A percentile compares a stretch with the other conserved stretches of the same genome.
phyloP scores from a whole-genome alignment of 257 asterid species.

The Phtheirospermum japonicum region DNA sequence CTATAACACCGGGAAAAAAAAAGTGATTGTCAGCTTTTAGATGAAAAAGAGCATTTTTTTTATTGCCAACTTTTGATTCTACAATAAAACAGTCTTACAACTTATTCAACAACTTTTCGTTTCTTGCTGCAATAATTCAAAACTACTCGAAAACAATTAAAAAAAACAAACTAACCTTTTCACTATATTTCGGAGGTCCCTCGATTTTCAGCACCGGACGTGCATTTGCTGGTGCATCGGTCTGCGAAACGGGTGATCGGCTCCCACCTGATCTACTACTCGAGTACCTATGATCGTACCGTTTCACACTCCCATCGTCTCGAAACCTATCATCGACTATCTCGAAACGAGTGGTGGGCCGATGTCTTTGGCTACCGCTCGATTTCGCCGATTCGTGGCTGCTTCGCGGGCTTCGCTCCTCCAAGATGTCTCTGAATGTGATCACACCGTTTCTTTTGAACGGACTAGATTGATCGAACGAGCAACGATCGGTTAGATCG shows the following conservation, averaged over 20 bases:
- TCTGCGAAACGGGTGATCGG: slow-evolving; percentile 46
- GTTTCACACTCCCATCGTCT: slow-evolving; percentile 59
- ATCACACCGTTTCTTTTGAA: slow-evolving; percentile 27
- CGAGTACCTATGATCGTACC: slow-evolving; percentile 37
- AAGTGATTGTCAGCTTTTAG: no score
- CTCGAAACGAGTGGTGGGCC: slow-evolving; percentile 57
- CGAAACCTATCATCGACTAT: slow-evolving; percentile 89
- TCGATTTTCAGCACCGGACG: slow-evolving; percentile 33
- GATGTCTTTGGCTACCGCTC: slow-evolving; percentile 36
- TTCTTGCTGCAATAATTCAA: no score
- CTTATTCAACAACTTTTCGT: no score
- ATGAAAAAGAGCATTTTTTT: no score
- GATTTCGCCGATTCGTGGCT: slow-evolving; percentile 37
- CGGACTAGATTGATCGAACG: slow-evolving; percentile 38
- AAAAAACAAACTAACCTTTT: not conserved
- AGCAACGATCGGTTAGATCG: slow-evolving; percentile 34
- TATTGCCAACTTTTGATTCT: no score
- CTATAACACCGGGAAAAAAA: no score
- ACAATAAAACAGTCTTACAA: no score
- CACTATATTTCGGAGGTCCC: slow-evolving; percentile 42
- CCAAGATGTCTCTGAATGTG: slow-evolving; percentile 43
- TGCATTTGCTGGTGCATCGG: slow-evolving; percentile 33
- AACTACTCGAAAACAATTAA: not conserved
- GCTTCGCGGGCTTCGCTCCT: slow-evolving; percentile 52
- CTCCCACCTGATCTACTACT: slow-evolving; percentile 37